phyloP scores from a whole-genome alignment of 345 rosid species.

The Raphanus raphanistrum region DNA sequence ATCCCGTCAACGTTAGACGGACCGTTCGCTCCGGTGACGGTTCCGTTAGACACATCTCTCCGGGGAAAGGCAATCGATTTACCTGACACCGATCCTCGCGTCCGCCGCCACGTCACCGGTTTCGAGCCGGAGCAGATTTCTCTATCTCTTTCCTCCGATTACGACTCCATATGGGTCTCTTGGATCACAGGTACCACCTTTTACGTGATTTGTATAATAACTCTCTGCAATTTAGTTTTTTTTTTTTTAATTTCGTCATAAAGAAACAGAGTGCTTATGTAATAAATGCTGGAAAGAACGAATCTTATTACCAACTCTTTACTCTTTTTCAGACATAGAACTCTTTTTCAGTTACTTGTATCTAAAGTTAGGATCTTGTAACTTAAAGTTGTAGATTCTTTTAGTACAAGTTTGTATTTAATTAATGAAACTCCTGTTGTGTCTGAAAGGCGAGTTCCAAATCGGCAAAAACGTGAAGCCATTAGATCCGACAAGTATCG shows the following conservation, averaged over 20 bases:
- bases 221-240: background rate
- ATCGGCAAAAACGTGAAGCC: constrained; percentile 66
- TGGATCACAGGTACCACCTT: constrained; percentile 63
- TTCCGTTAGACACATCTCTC: constrained; percentile 52
- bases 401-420: too few relatives aligned
- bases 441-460: constrained; percentile 65
- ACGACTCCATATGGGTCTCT: constrained; percentile 71
- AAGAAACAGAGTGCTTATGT: constrained; percentile 1
- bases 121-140: constrained; percentile 74
- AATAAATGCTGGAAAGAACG: constrained; percentile 19
- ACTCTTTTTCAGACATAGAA: background rate
- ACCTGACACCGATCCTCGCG: constrained; percentile 64
- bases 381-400: too few relatives aligned
- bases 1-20: constrained; percentile 67
- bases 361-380: constrained; percentile 8
- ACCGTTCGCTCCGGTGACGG: constrained; percentile 64
- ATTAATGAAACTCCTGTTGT: background rate
- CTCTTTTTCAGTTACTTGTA: background rate
- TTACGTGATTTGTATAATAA: background rate
- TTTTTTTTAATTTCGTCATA: background rate
- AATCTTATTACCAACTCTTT: background rate
- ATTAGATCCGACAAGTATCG: constrained; percentile 55
- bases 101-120: constrained; percentile 53
- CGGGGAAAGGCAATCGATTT: constrained; percentile 70
- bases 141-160: constrained; percentile 50